These are phyloP conservation scores for Zizania latifolia DNA, from an alignment of 176 grass and related monocot species.

Conservation along the genomic window DNA sequence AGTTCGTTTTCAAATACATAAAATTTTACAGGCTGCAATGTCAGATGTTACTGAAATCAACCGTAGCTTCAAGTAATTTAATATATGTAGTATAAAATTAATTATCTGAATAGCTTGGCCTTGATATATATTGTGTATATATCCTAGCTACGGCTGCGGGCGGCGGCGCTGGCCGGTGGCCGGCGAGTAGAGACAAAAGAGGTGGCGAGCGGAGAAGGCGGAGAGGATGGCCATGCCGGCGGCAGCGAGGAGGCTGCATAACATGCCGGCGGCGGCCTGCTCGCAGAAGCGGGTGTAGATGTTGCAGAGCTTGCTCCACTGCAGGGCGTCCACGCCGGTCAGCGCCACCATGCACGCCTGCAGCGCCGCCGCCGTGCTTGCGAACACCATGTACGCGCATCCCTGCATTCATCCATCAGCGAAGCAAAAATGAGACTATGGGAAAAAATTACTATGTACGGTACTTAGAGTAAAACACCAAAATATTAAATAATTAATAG, in stretches of 20 bases:
- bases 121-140: too few relatives aligned
- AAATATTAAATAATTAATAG: too few relatives aligned
- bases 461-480: too few relatives aligned
- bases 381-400: slow-evolving; percentile 43
- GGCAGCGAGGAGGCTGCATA: slow-evolving; percentile 25
- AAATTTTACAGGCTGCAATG: neutral
- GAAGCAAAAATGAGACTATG: neutral
- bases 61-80: too few relatives aligned
- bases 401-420: neutral
- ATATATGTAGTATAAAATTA: too few relatives aligned
- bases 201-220: slow-evolving; percentile 41
- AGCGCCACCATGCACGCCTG: slow-evolving; percentile 44
- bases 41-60: neutral
- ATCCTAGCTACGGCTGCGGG: neutral
- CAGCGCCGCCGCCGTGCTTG: slow-evolving; percentile 35
- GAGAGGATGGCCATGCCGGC: slow-evolving; percentile 45
- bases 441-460: too few relatives aligned
- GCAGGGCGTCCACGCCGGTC: slow-evolving; percentile 31
- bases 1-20: neutral
- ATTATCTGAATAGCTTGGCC: too few relatives aligned
- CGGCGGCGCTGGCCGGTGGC: neutral
- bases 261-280: slow-evolving; percentile 42
- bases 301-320: slow-evolving; percentile 76
- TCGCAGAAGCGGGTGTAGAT: slow-evolving; percentile 64
- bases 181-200: slow-evolving; percentile 46